Evolutionary conservation across 306 rosid species (phyloP).

Genomic region (Alnus rubra): DNA sequence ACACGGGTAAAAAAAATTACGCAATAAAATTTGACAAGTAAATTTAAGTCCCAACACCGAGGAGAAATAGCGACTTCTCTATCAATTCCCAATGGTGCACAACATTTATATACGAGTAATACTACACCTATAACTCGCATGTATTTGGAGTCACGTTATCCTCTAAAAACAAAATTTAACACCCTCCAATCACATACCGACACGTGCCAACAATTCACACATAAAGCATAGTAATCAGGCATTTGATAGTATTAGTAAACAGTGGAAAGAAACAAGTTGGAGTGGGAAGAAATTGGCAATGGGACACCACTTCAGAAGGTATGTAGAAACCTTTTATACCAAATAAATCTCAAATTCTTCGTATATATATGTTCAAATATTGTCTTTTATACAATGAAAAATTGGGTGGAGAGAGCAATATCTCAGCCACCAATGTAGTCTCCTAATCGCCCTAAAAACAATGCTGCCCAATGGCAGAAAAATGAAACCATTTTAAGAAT

Average conservation of each 20-base stretch:
- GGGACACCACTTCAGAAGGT: not conserved
- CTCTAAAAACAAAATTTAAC: too few relatives aligned
- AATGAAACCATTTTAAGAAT: slow-evolving; percentile 20
- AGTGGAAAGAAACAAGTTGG: not conserved
- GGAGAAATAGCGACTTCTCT: too few relatives aligned
- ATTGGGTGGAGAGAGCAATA: slow-evolving; percentile 44
- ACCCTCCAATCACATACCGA: too few relatives aligned
- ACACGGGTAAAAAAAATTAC: too few relatives aligned
- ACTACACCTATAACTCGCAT: too few relatives aligned
- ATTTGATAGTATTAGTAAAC: not conserved
- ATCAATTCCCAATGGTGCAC: too few relatives aligned
- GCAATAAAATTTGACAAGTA: too few relatives aligned
- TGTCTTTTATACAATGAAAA: slow-evolving; percentile 51
- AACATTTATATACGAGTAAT: too few relatives aligned
- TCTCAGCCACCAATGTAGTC: slow-evolving; percentile 39
- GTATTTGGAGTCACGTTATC: too few relatives aligned
- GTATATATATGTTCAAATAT: slow-evolving; percentile 23
- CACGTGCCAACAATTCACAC: too few relatives aligned
- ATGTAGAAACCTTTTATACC: not conserved
- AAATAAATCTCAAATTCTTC: slow-evolving; percentile 16
- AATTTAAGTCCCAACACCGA: too few relatives aligned
- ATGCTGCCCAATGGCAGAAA: slow-evolving; percentile 34
- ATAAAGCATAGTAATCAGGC: not conserved
- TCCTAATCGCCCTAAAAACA: slow-evolving; percentile 34
- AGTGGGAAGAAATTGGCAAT: not conserved